A percentile compares a stretch with the other conserved stretches of the same genome.
These are phyloP conservation scores for Piloderma croceum DNA, from an alignment of 768 basidiomycete genomes.

Conservation along the genomic window DNA sequence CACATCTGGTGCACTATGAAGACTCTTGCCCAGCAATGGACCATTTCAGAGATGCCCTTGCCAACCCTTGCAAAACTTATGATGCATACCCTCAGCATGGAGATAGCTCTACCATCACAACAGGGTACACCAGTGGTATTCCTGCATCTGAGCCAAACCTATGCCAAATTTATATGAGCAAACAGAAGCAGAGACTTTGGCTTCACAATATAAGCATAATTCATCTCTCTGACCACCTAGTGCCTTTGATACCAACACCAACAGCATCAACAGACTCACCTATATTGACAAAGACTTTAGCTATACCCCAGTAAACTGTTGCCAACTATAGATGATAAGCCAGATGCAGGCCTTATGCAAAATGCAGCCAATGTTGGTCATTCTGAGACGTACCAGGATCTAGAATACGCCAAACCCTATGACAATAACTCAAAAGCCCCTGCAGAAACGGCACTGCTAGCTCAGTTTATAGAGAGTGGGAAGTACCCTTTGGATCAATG, in stretches of 20 bases:
- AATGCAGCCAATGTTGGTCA: constrained; percentile 39
- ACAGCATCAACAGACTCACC: constrained; percentile 5
- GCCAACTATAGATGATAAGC: constrained; percentile 1
- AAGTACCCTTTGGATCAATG: constrained; percentile 68
- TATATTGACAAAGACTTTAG: constrained; percentile 19
- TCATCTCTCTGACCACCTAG: too few relatives aligned
- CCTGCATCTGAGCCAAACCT: neutral
- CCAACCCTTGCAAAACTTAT: neutral
- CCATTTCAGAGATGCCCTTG: neutral
- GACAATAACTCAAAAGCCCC: constrained; percentile 19
- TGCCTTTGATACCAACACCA: neutral
- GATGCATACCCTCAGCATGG: neutral
- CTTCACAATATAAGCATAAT: constrained; percentile 10
- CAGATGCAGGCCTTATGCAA: constrained; percentile 39
- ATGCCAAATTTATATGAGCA: constrained; percentile 8
- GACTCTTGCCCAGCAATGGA: neutral
- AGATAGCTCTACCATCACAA: neutral
- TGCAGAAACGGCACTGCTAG: constrained; percentile 39
- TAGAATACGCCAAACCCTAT: constrained; percentile 68
- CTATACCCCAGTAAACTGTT: constrained; percentile 8
- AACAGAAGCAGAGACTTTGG: constrained; percentile 13
- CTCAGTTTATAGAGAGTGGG: constrained; percentile 39
- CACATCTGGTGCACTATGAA: neutral
- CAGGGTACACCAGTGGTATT: neutral
- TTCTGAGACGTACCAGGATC: constrained; percentile 41